A percentile compares a stretch with the other conserved stretches of the same genome.
Conservation (phyloP, 1,284 basidiomycete genomes). For the Fistulina hepatica region DNA sequence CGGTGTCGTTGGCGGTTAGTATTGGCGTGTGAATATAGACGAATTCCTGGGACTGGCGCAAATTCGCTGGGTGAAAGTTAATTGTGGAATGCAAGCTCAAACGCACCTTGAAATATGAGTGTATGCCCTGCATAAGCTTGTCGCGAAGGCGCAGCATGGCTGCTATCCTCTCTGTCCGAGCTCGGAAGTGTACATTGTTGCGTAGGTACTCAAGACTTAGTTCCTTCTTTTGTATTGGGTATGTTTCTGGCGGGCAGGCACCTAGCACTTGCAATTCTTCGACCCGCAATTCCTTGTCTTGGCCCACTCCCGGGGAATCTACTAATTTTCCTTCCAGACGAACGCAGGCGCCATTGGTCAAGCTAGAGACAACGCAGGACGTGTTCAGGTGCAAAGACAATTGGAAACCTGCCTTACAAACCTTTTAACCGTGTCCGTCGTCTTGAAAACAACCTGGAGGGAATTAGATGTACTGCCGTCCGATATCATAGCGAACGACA, state of each 20-base stretch:
- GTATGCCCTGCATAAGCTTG: conserved; percentile 34
- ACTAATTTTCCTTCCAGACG: conserved; percentile 55
- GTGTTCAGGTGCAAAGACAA: conserved; percentile 2
- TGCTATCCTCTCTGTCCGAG: conserved; percentile 61
- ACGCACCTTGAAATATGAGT: conserved; percentile 65
- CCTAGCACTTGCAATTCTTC: conserved; percentile 59
- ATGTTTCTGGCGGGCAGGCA: conserved; percentile 48
- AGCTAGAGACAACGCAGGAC: conserved; percentile 21
- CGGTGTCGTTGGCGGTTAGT: conserved; percentile 86
- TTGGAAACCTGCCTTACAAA: conserved; percentile 21
- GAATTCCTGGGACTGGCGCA: conserved; percentile 61
- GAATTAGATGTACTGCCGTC: conserved; percentile 66
- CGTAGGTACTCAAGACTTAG: conserved; percentile 68
- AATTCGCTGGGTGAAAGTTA: conserved; percentile 4
- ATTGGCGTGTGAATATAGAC: conserved; percentile 76
- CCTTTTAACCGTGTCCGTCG: conserved; percentile 32
- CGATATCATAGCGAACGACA: conserved; percentile 73
- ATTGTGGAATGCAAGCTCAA: conserved; percentile 4
- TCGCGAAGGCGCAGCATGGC: conserved; percentile 70
- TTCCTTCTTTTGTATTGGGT: conserved; percentile 82
- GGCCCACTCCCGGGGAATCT: conserved; percentile 56
- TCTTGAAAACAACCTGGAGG: conserved; percentile 70
- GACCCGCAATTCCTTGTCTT: conserved; percentile 68
- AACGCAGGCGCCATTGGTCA: conserved; percentile 69
- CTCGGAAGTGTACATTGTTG: conserved; percentile 74